A percentile compares a stretch with the other conserved stretches of the same genome.
Evolutionary conservation across 768 basidiomycete genomes (phyloP).

Genomic region (Mycena vitilis): DNA sequence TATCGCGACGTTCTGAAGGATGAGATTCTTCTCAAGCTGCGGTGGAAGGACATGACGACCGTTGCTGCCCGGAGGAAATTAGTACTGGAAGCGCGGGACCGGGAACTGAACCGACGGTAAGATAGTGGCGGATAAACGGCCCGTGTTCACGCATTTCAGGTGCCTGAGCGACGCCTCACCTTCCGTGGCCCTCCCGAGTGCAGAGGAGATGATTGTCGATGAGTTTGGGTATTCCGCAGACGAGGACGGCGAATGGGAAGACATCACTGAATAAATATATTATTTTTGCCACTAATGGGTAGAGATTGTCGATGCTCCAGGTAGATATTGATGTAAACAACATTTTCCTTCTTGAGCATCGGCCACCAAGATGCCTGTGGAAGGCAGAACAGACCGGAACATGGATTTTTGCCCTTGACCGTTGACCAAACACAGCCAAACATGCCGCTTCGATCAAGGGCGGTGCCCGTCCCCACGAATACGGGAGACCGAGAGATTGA

Average conservation of each 20-base stretch:
- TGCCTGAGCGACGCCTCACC: too few species aligned
- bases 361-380: background rate
- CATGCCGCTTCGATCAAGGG: background rate
- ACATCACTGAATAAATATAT: background rate
- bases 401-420: background rate
- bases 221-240: background rate
- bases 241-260: constrained; percentile 8
- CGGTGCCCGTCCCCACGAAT: constrained; percentile 6
- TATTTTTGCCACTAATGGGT: background rate
- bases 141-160: constrained; percentile 24
- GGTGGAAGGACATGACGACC: too few species aligned
- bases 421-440: constrained; percentile 2
- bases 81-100: too few species aligned
- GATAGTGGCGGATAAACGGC: constrained; percentile 20
- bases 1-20: too few species aligned
- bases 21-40: too few species aligned
- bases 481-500: too few species aligned
- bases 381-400: background rate
- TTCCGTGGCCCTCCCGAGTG: too few species aligned
- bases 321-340: background rate
- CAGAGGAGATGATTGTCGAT: background rate
- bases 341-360: background rate
- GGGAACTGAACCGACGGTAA: background rate
- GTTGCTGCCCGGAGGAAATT: too few species aligned
- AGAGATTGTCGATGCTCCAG: too few species aligned